A percentile compares a stretch with the other conserved stretches of the same genome.
phyloP scores from a whole-genome alignment of 2,329 filamentous ascomycete genomes.

The Aspergillus sergii region DNA sequence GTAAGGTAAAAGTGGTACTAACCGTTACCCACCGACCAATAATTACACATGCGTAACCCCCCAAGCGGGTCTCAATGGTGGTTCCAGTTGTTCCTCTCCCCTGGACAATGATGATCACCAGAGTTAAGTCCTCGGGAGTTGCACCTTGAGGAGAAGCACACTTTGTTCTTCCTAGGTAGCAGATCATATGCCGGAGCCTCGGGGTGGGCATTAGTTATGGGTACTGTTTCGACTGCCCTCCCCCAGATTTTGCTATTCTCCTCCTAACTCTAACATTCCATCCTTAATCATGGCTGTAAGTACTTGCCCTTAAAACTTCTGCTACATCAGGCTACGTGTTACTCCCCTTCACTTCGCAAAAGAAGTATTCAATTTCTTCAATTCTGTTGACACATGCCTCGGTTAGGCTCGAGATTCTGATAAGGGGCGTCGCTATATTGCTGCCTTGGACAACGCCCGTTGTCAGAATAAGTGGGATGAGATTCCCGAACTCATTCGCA shows the following conservation, averaged over 20 bases:
- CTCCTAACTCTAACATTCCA: conserved; percentile 13
- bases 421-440: conserved; percentile 82
- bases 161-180: conserved; percentile 3
- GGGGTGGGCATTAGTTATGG: conserved; percentile 24
- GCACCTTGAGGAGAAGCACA: background rate
- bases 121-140: conserved; percentile 6
- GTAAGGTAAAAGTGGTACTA: background rate
- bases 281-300: conserved; percentile 28
- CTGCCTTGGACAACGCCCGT: conserved; percentile 79
- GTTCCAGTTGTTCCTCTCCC: background rate
- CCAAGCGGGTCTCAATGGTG: conserved; percentile 4
- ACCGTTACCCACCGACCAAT: background rate
- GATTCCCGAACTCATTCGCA: conserved; percentile 85
- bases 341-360: conserved; percentile 6
- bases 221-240: conserved; percentile 18
- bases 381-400: background rate
- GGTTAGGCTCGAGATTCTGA: conserved; percentile 57
- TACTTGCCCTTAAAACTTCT: conserved; percentile 1
- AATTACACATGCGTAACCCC: background rate
- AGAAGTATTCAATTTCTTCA: background rate
- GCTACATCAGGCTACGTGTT: conserved; percentile 4
- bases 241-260: conserved; percentile 13
- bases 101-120: background rate
- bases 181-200: conserved; percentile 19
- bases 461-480: conserved; percentile 86